phyloP scores from a whole-genome alignment of 2,329 filamentous ascomycete genomes.

The Capronia coronata region DNA sequence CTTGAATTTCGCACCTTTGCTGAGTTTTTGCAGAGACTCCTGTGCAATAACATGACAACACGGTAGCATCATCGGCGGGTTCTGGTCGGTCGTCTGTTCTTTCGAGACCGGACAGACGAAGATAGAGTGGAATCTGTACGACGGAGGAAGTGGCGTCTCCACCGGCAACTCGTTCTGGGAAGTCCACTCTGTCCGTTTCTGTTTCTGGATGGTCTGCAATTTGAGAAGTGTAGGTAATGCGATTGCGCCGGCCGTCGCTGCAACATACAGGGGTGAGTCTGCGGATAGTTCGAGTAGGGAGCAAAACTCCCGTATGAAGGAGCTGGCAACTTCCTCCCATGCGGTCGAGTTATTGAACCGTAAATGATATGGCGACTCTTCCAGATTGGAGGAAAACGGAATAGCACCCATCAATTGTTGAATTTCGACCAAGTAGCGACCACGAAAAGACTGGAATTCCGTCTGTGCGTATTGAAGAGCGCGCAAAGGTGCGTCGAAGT shows the following conservation, averaged over 20 bases:
- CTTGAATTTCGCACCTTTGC: conserved; percentile 77
- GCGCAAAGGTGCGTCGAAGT: conserved; percentile 45
- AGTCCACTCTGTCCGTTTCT: conserved; percentile 91
- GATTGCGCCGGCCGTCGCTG: conserved; percentile 85
- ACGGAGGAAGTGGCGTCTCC: conserved; percentile 58
- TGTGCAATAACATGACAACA: conserved; percentile 91
- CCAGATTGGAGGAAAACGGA: conserved; percentile 68
- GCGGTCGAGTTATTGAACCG: conserved; percentile 69
- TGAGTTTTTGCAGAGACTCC: conserved; percentile 72
- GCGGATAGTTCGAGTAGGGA: conserved; percentile 81
- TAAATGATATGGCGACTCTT: conserved; percentile 67
- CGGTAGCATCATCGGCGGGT: conserved; percentile 93
- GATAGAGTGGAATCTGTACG: conserved; percentile 79
- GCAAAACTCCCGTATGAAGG: conserved; percentile 92
- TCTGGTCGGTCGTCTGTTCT: conserved; percentile 85
- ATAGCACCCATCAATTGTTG: conserved; percentile 75
- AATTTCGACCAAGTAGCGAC: conserved; percentile 70
- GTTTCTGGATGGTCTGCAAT: conserved; percentile 76
- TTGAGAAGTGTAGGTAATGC: conserved; percentile 85
- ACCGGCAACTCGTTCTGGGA: conserved; percentile 82
- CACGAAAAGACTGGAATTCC: conserved; percentile 68
- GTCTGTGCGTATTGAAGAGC: conserved; percentile 70
- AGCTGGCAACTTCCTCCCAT: conserved; percentile 77
- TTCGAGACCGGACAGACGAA: conserved; percentile 98
- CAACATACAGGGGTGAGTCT: conserved; percentile 86